A percentile compares a stretch with the other conserved stretches of the same genome.
These are phyloP conservation scores for Apocynum venetum DNA, from an alignment of 257 asterid species.

Conservation along the genomic window DNA sequence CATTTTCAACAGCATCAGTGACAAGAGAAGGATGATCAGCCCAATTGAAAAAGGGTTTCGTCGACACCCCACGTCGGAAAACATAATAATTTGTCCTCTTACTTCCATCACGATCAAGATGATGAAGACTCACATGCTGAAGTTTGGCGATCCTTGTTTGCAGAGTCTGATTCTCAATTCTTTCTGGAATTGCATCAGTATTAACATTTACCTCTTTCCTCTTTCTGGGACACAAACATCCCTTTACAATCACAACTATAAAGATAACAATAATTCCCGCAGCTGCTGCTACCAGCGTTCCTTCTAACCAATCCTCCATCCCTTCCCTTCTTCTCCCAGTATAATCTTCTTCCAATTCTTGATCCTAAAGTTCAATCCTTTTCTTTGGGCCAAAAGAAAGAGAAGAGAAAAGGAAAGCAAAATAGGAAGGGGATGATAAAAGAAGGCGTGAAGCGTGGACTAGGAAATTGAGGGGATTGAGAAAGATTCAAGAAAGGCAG, in stretches of 20 bases:
- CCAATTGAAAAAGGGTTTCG: slow-evolving; percentile 56
- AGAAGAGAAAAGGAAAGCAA: neutral
- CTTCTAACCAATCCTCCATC: slow-evolving; percentile 45
- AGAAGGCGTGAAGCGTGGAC: slow-evolving; percentile 32
- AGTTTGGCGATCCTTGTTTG: slow-evolving; percentile 54
- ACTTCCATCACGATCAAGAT: slow-evolving; percentile 29
- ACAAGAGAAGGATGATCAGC: slow-evolving; percentile 71
- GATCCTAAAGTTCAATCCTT: neutral
- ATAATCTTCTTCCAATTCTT: neutral
- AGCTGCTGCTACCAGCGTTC: slow-evolving; percentile 29
- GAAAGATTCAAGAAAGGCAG: slow-evolving; percentile 54
- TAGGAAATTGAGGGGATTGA: slow-evolving; percentile 18
- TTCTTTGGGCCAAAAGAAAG: neutral
- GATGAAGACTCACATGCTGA: slow-evolving; percentile 61
- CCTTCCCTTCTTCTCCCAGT: slow-evolving; percentile 2
- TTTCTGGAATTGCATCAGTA: slow-evolving; percentile 17
- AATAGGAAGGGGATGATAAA: neutral
- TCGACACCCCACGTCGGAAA: slow-evolving; percentile 39
- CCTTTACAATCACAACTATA: slow-evolving; percentile 23
- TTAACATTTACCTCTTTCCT: slow-evolving; percentile 7
- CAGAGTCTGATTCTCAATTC: slow-evolving; percentile 23
- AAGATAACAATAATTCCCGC: slow-evolving; percentile 22
- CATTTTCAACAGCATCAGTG: slow-evolving; percentile 89
- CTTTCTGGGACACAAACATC: slow-evolving; percentile 16
- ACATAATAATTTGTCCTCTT: slow-evolving; percentile 36